Conservation (phyloP, 106 monocot genomes). For the Allium fistulosum region DNA sequence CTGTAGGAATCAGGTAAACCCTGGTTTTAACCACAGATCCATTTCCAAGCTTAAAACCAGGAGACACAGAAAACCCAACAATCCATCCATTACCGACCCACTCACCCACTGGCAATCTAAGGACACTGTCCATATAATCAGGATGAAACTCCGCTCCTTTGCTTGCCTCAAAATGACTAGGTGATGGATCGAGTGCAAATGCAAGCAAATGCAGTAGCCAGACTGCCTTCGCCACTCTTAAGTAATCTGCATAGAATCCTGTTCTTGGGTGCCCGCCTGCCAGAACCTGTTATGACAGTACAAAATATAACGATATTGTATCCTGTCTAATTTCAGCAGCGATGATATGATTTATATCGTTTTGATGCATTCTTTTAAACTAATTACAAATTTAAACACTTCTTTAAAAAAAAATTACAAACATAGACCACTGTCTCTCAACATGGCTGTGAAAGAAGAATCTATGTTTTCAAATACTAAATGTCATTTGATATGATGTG, state of each 20-base stretch:
- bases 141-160: constrained; percentile 60
- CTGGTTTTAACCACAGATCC: constrained; percentile 59
- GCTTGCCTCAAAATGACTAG: constrained; percentile 73
- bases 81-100: constrained; percentile 28
- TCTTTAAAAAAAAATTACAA: no score
- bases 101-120: constrained; percentile 23
- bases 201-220: constrained; percentile 91
- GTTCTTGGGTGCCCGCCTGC: constrained; percentile 60
- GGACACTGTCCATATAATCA: constrained; percentile 84
- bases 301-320: no score
- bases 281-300: constrained; percentile 11
- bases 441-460: no score
- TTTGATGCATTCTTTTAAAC: no score
- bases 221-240: constrained; percentile 73
- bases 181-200: constrained; percentile 74
- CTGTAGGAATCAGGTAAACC: constrained; percentile 42
- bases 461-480: no score
- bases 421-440: no score
- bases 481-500: no score
- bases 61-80: constrained; percentile 67
- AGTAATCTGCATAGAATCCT: constrained; percentile 74
- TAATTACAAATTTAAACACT: no score
- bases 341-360: no score
- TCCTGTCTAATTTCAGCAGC: no score
- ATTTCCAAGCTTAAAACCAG: constrained; percentile 73